Evolutionary conservation across 75 land plant species (phyloP), one percentile per base, ranked within the genome.

Genomic region (Gnetum montanum): DNA sequence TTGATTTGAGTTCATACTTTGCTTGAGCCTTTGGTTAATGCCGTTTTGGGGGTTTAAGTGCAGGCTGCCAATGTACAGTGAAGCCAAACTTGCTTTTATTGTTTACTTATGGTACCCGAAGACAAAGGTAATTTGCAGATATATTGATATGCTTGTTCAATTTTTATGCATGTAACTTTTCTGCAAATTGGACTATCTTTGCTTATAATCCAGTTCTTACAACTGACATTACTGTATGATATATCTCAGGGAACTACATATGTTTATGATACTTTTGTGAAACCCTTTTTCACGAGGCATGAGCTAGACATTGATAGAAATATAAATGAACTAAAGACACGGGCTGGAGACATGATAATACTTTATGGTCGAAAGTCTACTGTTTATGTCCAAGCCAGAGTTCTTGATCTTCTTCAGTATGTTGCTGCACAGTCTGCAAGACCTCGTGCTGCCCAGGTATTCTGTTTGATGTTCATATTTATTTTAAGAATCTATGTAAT

Each of bases 231-330:
- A n/a, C n/a, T n/a, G n/a, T n/a, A n/a, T n/a, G n/a, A n/a, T n/a
- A n/a, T n/a, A n/a, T n/a, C 31, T 33, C 67, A 89, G 95, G 95
- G 95, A 62, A 71, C 95, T 45, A 70, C 72, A 25, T 89, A 89
- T 70, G 71, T 89, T 13, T 89, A 89, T 51, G 64, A 71, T 20
- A 65, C 91, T 27, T 79, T 86, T 47, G 66, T 89, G 29, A 69
- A 54, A 45, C 95, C 95, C 31, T 86, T 70, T 62, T 61, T 89
- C 31, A 60, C 83, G 54, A 78, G 68, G 62, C 92, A 89, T 54
- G 95, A 89, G 43, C 59, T 67, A 45, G 90, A 86, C n/a, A 89
- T 89, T 59, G 95, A 89, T 53, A 82, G 83, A 4, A 81, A 76
- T 49, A 72, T 89, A 74, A 45, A 79, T 55, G 95, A 89, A 49